Evolutionary conservation across 306 rosid species (phyloP), one percentile per base, ranked within the genome.

Genomic region (Alnus rubra): DNA sequence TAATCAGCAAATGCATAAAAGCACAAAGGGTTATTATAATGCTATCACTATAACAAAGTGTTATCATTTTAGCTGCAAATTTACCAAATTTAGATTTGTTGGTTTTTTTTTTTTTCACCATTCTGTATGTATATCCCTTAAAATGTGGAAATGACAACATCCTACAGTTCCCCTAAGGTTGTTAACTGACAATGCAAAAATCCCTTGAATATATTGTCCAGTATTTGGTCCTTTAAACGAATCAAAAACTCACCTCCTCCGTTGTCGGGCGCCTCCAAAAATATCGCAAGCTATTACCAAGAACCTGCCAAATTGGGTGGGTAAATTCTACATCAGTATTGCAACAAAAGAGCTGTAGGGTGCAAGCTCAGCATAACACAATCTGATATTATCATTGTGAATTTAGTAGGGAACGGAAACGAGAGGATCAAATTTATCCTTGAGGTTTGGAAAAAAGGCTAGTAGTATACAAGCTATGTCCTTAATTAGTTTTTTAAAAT

Each of bases 161-260:
- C 84, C 59, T 56, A 78, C 64, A 69, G 60, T 65, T 70, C 82
- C 81, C 73, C 47, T 44, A 31, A 67, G 70, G 50, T 58, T 78
- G 55, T 12, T 45, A 33, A 2, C 3, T 35, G 63, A 50, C 76
- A 62, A 77, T 75, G 19, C 70, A 48, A 71, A 65, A 59, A 8
- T 71, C 19, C 74, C 39, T 33, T 14, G 47, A 75, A 48, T 42
- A 78, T 49, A 31, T 60, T 64, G 64, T 63, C 63, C 42, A 19
- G 56, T 75, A 74, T 44, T 9, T 78, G 4, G 39, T 73, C 31
- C 12, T 11, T 77, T 48, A 76, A 60, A 33, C 35, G 76, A 71
- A 89, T 90, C 88, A 92, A 82, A 92, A 92, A 86, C 98, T 90
- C 14, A 91, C 81, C 76, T 94, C 97, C 83, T 92, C 97, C 0